Evolutionary conservation across 2,329 filamentous ascomycete species (phyloP).

Genomic region (Phoma sp.): DNA sequence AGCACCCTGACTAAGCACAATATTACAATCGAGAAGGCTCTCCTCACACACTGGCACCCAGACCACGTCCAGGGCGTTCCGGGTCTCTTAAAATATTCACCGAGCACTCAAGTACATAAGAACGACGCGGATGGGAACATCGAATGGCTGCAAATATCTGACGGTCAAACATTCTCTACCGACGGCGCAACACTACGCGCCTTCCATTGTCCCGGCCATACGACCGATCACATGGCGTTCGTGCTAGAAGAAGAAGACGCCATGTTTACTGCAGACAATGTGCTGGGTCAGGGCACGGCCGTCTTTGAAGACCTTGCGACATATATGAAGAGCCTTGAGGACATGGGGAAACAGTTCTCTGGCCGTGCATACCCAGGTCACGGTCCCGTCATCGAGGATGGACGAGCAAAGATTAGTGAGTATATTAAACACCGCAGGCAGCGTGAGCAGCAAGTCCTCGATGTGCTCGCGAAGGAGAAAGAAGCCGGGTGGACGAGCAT

Average conservation of each 20-base stretch:
- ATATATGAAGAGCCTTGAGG: slow-evolving; percentile 72
- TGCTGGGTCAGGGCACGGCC: slow-evolving; percentile 83
- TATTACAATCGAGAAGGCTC: slow-evolving; percentile 68
- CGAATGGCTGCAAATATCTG: slow-evolving; percentile 60
- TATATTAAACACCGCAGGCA: slow-evolving; percentile 83
- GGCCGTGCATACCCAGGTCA: slow-evolving; percentile 87
- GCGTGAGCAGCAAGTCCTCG: slow-evolving; percentile 64
- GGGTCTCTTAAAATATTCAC: slow-evolving; percentile 70
- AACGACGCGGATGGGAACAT: slow-evolving; percentile 57
- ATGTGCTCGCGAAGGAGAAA: slow-evolving; percentile 42
- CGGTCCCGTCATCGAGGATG: slow-evolving; percentile 77
- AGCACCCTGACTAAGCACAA: slow-evolving; percentile 70
- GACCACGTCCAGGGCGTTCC: slow-evolving; percentile 82
- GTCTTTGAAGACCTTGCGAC: slow-evolving; percentile 78
- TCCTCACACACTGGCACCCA: slow-evolving; percentile 91
- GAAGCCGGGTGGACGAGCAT: slow-evolving; percentile 68
- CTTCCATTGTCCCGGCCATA: slow-evolving; percentile 75
- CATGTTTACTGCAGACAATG: slow-evolving; percentile 89
- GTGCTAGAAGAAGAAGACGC: slow-evolving; percentile 77
- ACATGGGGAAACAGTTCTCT: slow-evolving; percentile 69
- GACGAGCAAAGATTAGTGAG: slow-evolving; percentile 72
- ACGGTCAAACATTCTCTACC: slow-evolving; percentile 62
- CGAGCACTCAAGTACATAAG: slow-evolving; percentile 70
- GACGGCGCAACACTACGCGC: slow-evolving; percentile 72
- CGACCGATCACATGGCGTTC: slow-evolving; percentile 81